Conservation (phyloP, 257 asterid genomes). For the Solanum ahanhuiri region DNA sequence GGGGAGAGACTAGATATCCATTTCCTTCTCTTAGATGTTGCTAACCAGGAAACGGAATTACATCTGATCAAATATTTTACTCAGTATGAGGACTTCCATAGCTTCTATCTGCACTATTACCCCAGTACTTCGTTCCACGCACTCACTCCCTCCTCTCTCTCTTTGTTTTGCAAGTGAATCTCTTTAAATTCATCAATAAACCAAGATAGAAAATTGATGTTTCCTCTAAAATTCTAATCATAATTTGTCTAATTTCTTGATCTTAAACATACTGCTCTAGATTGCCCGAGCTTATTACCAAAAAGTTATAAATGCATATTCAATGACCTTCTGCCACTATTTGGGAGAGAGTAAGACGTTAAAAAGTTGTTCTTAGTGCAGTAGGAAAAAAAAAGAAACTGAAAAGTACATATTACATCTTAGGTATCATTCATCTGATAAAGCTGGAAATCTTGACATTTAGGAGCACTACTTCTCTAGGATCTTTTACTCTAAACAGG, state of each 20-base stretch:
- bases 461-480: not conserved
- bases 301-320: not conserved
- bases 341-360: not conserved
- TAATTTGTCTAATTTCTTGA: not conserved
- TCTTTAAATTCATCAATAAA: not conserved
- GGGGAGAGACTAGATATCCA: not conserved
- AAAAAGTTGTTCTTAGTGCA: not conserved
- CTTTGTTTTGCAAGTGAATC: not conserved
- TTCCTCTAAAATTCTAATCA: not conserved
- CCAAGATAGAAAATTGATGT: not conserved
- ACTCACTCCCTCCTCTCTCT: not conserved
- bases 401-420: constrained; percentile 4
- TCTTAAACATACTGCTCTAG: not conserved
- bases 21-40: not conserved
- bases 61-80: not conserved
- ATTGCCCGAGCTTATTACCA: not conserved
- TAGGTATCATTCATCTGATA: not conserved
- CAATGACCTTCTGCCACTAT: not conserved
- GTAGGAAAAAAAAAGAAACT: not conserved
- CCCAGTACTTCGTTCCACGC: not conserved
- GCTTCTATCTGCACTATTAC: not conserved
- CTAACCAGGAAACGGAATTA: not conserved
- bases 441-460: not conserved
- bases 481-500: not conserved
- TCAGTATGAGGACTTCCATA: not conserved